Percentiles rank a stretch among this genome's conserved stretches.
These are phyloP conservation scores for Puccinia coronata DNA, from an alignment of 1,284 basidiomycete species.

Conservation along the genomic window DNA sequence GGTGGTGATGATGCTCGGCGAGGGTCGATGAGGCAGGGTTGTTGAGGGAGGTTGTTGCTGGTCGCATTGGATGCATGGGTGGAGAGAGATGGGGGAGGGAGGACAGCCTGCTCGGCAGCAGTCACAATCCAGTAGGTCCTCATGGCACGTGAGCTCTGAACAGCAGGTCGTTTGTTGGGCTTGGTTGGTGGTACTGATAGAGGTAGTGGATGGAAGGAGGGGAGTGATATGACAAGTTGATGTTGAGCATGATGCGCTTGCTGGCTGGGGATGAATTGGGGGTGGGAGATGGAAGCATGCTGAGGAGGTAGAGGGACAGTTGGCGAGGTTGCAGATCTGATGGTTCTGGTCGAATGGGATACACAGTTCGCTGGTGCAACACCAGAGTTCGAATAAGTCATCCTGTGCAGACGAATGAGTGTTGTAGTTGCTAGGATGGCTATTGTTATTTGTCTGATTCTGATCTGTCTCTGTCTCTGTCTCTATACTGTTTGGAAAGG, in stretches of 20 bases:
- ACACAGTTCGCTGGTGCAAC: constrained; percentile 15
- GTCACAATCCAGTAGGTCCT: constrained; percentile 25
- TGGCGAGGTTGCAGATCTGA: neutral
- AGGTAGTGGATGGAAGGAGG: neutral
- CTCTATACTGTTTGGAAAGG: neutral
- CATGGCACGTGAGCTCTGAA: neutral
- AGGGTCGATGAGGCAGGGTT: neutral
- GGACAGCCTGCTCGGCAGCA: constrained; percentile 45
- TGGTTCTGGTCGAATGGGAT: constrained; percentile 11
- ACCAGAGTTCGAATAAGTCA: constrained; percentile 18
- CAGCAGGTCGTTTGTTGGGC: neutral
- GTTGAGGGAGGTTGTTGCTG: neutral
- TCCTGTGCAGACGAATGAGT: neutral
- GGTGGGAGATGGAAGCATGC: neutral
- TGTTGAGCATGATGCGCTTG: neutral
- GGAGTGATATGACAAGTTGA: neutral
- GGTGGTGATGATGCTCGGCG: neutral
- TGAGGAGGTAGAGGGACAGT: neutral
- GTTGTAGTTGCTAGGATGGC: neutral
- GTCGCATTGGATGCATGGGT: constrained; percentile 34
- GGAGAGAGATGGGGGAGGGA: constrained; percentile 22
- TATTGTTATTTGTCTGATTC: neutral
- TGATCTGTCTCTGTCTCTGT: too few species aligned
- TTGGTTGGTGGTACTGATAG: too few species aligned
- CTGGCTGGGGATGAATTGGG: neutral